Base-by-base conservation (phyloP, 1,284 basidiomycete genomes). In the Ustilago trichophora region DNA sequence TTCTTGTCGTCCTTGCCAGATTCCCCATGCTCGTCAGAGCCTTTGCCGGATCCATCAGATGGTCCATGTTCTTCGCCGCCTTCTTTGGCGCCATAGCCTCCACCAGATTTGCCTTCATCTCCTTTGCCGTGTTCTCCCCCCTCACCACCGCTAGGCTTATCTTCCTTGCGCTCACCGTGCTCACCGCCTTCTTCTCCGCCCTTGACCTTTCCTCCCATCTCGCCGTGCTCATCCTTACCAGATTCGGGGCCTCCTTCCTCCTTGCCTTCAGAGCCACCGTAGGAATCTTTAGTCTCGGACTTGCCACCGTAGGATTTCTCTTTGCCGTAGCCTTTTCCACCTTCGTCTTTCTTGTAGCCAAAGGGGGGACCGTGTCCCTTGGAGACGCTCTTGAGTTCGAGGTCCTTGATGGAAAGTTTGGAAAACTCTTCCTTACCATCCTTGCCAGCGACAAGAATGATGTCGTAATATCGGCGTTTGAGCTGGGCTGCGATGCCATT, bases 391-490 rank as follows among this genome's bases (percentile, higher is more conserved):
- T 49, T 45, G 57, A 60, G 38, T 15, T 44, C 37, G 35, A 49
- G 13, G 19, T 26, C 47, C 8, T 62, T 45, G 33, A 62, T 33
- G n/a, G 33, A 43, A 25, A 46, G 31, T 11, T 31, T 22, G 6
- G 25, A 13, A 12, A 21, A 27, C 13, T 41, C 46, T 16, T 19
- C 47, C 19, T 54, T 51, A 33, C 33, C 58, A 22, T 37, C 21
- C 15, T 22, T 42, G 27, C 35, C 51, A 19, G 45, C 10, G 22
- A 55, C 3, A 26, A 62, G 12, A 18, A 62, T 33, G 22, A 55
- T 41, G 31, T 54, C 58, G 37, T 46, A 51, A 27, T 36, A 46
- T 15, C 58, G 51, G 42, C 27, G 27, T 40, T 48, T 44, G 45
- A 59, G 49, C 36, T 41, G 26, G 48, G 25, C 34, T 18, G 38